Base-by-base conservation (phyloP, 1,284 basidiomycete species). In the Rhodotorula glutinis region DNA sequence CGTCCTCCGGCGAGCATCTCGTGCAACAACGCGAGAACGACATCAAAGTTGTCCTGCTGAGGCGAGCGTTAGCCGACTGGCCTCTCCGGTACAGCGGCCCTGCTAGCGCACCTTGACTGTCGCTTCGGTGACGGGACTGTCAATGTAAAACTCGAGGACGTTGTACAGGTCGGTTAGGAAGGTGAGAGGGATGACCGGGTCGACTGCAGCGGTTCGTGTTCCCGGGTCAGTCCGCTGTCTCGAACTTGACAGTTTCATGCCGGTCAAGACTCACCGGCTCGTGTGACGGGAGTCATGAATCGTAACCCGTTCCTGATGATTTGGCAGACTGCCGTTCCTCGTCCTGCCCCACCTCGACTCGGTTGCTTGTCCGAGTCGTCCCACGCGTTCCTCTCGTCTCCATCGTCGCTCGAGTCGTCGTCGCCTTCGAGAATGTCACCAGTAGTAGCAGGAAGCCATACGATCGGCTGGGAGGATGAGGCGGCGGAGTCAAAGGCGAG, bases 11-110 rank as follows among this genome's bases (percentile, higher is more conserved):
- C 51, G 29, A 72, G 46, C 69, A 73, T 73, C 41, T 73, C 72
- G 25, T 69, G 65, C 30, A 73, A 44, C 13, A 73, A 59, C 0
- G 70, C 62, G 57, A 73, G 70, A 17, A 72, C 62, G 57, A 72
- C 57, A 54, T 72, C 67, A 40, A 73, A 73, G 63, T 73, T 53
- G 59, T 73, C 72, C 72, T 73, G 62, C 38, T 29, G 13, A 27
- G 2, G 21, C 4, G 2, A 4, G 38, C 13, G 30, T 4, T 11
- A 2, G 43, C 16, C 47, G 17, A 30, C 41, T 4, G 23, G 44
- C 33, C 33, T 38, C 33, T 38, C 33, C 5, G 33, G 33, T 38
- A 38, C 33, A 38, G 33, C 33, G 33, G 33, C 13, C 30, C 16
- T 10, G 14, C 2, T 14, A 29, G 40, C 60, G 27, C 16, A 71